These are phyloP conservation scores for Candida sithepensis DNA, from an alignment of 805 yeast species.

Conservation along the genomic window DNA sequence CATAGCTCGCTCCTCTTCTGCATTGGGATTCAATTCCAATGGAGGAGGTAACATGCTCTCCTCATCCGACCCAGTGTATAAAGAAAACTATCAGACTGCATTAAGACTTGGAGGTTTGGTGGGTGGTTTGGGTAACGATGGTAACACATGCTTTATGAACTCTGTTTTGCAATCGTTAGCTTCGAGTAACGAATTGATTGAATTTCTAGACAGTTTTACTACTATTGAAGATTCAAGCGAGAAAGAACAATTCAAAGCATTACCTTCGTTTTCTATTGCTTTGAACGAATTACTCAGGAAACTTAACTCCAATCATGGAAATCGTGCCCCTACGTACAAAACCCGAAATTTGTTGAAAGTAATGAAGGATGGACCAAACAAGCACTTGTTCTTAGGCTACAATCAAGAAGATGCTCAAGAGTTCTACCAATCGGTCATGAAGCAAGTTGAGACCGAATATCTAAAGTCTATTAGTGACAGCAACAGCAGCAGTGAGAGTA, in stretches of 20 bases:
- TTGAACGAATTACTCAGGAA: conserved; percentile 49
- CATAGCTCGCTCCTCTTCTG: conserved; percentile 14
- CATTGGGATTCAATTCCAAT: conserved; percentile 11
- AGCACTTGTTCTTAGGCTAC: conserved; percentile 74
- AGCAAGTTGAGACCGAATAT: conserved; percentile 59
- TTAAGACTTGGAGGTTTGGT: conserved; percentile 62
- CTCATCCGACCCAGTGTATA: conserved; percentile 17
- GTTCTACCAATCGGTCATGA: conserved; percentile 77
- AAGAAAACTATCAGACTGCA: conserved; percentile 33
- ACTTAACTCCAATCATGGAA: conserved; percentile 54
- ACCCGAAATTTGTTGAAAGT: conserved; percentile 58
- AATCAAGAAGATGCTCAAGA: conserved; percentile 98
- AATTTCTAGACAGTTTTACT: conserved; percentile 49
- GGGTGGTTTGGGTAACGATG: conserved; percentile 87
- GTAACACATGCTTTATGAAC: conserved; percentile 94
- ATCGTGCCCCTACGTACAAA: conserved; percentile 55
- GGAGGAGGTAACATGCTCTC: not conserved
- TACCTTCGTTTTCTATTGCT: conserved; percentile 45
- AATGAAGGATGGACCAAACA: conserved; percentile 77
- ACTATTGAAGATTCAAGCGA: conserved; percentile 11
- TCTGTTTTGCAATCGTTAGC: conserved; percentile 82
- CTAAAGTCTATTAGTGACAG: conserved; percentile 23
- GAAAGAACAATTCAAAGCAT: conserved; percentile 9
- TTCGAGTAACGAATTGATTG: conserved; percentile 57
- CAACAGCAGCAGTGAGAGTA: no score